phyloP scores from a whole-genome alignment of 176 grass and related monocot genomes.

The Lolium rigidum region DNA sequence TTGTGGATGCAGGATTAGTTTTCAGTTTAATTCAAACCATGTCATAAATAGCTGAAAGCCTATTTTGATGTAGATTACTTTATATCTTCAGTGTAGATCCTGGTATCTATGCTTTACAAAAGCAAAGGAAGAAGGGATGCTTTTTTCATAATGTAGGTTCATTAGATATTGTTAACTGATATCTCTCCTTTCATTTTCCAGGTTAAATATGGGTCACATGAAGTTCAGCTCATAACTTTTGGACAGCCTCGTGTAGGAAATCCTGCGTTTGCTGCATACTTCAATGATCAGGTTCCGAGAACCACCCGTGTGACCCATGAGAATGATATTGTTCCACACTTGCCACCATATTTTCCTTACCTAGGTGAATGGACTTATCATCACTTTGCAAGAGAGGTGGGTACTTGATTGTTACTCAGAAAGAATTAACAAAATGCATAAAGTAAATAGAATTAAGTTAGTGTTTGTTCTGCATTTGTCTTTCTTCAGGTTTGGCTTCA shows the following conservation, averaged over 20 bases:
- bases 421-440: background rate
- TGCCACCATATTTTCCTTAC: slow-evolving; percentile 83
- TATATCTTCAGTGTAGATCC: background rate
- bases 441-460: background rate
- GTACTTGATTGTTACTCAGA: background rate
- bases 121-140: background rate
- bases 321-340: slow-evolving; percentile 91
- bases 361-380: slow-evolving; percentile 81
- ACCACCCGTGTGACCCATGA: slow-evolving; percentile 82
- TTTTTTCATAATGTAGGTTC: slow-evolving; percentile 12
- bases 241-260: slow-evolving; percentile 94
- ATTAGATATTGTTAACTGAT: slow-evolving; percentile 16
- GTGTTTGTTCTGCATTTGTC: slow-evolving; percentile 30
- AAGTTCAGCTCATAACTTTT: slow-evolving; percentile 78
- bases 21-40: background rate
- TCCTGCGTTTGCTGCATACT: slow-evolving; percentile 84
- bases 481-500: slow-evolving; percentile 76
- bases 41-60: background rate
- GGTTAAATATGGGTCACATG: slow-evolving; percentile 67
- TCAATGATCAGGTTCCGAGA: slow-evolving; percentile 64
- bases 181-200: slow-evolving; percentile 37
- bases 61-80: slow-evolving; percentile 15
- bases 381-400: slow-evolving; percentile 93
- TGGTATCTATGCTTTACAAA: background rate
- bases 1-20: background rate